phyloP scores from a whole-genome alignment of 176 grass and related monocot species.

The Rhynchospora breviuscula region DNA sequence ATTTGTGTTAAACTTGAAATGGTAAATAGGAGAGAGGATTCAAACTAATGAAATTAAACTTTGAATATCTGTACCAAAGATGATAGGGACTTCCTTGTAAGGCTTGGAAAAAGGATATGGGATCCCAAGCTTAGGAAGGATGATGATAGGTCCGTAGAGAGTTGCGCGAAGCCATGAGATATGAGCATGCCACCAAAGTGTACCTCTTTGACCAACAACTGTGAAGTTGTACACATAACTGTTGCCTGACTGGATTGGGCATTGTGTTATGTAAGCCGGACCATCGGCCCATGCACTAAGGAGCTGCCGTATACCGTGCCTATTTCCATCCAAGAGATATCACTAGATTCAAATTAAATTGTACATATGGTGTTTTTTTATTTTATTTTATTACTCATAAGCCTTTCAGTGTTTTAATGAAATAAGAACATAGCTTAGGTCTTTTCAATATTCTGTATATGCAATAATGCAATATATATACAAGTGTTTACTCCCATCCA shows the following conservation, averaged over 20 bases:
- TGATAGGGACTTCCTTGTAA: slow-evolving; percentile 52
- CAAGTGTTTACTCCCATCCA: no score
- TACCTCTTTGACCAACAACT: slow-evolving; percentile 65
- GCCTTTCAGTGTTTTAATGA: background rate
- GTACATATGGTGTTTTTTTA: no score
- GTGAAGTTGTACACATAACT: slow-evolving; percentile 88
- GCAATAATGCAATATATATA: no score
- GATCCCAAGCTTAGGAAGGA: slow-evolving; percentile 55
- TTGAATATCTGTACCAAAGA: slow-evolving; percentile 35
- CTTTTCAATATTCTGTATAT: background rate
- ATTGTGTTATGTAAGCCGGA: slow-evolving; percentile 82
- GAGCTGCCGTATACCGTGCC: slow-evolving; percentile 73
- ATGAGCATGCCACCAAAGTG: slow-evolving; percentile 87
- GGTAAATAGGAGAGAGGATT: background rate
- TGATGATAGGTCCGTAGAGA: slow-evolving; percentile 57
- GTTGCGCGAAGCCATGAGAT: slow-evolving; percentile 80
- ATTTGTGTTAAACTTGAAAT: background rate
- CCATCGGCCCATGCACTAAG: slow-evolving; percentile 76
- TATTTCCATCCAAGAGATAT: background rate
- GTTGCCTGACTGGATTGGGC: slow-evolving; percentile 60
- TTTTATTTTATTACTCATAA: no score
- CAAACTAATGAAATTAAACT: background rate
- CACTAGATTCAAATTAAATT: no score
- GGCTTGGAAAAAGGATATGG: slow-evolving; percentile 61
- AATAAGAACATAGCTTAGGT: background rate